Evolutionary conservation across 2,329 filamentous ascomycete species (phyloP).

Genomic region (Polytolypa hystricis): DNA sequence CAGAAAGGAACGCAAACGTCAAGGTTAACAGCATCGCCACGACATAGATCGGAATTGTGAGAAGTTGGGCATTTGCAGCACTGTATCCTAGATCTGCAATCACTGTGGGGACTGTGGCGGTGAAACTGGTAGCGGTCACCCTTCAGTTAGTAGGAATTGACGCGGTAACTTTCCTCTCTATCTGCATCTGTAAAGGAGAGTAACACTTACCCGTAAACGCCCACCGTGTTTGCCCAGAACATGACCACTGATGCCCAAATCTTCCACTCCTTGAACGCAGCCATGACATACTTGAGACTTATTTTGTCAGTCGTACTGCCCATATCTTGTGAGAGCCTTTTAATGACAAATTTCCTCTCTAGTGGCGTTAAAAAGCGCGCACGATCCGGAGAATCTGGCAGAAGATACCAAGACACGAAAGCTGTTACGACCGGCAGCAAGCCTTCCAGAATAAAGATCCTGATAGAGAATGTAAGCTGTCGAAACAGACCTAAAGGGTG

Average conservation of each 20-base stretch:
- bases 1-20: slow-evolving; percentile 18
- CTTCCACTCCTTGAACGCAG: slow-evolving; percentile 38
- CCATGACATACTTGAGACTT: slow-evolving; percentile 35
- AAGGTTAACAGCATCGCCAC: slow-evolving; percentile 17
- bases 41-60: slow-evolving; percentile 24
- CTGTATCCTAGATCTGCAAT: slow-evolving; percentile 20
- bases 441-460: slow-evolving; percentile 40
- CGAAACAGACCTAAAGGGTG: no score
- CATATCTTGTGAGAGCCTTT: slow-evolving; percentile 19
- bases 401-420: slow-evolving; percentile 44
- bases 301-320: slow-evolving; percentile 19
- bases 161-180: no score
- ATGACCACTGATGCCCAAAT: slow-evolving; percentile 25
- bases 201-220: slow-evolving; percentile 13
- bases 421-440: slow-evolving; percentile 40
- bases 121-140: slow-evolving; percentile 15
- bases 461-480: background rate
- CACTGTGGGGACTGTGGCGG: slow-evolving; percentile 18
- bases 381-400: slow-evolving; percentile 55
- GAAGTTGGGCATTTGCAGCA: slow-evolving; percentile 19
- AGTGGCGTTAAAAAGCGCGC: slow-evolving; percentile 45
- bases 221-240: slow-evolving; percentile 15
- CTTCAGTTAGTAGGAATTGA: no score
- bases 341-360: slow-evolving; percentile 28
- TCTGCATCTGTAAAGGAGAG: no score